These are phyloP conservation scores for Paracamarosporium sp. DNA, from an alignment of 2,329 filamentous ascomycete genomes.

Conservation along the genomic window DNA sequence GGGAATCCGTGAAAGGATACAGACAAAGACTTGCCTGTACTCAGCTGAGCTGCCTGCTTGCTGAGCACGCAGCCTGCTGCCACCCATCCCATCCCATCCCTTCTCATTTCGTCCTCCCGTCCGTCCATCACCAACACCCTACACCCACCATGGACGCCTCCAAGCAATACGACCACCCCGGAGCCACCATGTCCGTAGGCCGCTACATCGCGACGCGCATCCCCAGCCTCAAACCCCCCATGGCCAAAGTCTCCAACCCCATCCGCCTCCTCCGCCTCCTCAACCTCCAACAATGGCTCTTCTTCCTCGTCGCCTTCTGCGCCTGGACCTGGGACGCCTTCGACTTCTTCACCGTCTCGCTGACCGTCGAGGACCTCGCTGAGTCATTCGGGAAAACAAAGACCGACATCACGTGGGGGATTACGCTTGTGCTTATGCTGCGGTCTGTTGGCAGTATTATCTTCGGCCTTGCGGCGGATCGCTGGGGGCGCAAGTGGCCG, in stretches of 20 bases:
- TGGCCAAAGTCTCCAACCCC: slow-evolving; percentile 62
- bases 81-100: no score
- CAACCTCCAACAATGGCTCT: slow-evolving; percentile 65
- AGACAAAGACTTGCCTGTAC: no score
- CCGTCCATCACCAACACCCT: no score
- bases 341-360: slow-evolving; percentile 68
- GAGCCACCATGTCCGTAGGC: slow-evolving; percentile 35
- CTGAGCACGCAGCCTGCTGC: no score
- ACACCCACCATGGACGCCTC: slow-evolving; percentile 26
- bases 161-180: slow-evolving; percentile 17
- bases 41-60: no score
- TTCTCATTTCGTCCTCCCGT: no score
- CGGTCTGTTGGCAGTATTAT: slow-evolving; percentile 64
- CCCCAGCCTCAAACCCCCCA: slow-evolving; percentile 62
- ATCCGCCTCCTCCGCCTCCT: slow-evolving; percentile 59
- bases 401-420: slow-evolving; percentile 67
- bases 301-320: slow-evolving; percentile 57
- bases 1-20: no score
- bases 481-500: slow-evolving; percentile 63
- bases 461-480: slow-evolving; percentile 62
- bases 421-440: slow-evolving; percentile 61
- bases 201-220: slow-evolving; percentile 62
- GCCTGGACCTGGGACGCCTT: slow-evolving; percentile 61
- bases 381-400: slow-evolving; percentile 61
- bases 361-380: slow-evolving; percentile 62